Conservation (phyloP, 805 yeast species). For the Candida taoyuanica region DNA sequence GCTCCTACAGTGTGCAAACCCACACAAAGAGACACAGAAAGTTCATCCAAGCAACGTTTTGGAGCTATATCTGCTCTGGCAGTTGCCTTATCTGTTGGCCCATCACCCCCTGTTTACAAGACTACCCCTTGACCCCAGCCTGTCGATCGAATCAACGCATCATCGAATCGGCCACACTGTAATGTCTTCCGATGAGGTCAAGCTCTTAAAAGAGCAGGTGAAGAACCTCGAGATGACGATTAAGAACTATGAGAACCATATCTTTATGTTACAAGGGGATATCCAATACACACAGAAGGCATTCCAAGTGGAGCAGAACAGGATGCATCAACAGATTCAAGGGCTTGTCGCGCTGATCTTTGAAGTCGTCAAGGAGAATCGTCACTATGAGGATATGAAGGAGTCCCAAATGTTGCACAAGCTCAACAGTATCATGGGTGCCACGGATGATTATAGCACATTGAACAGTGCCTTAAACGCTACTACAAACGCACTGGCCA, state of each 20-base stretch:
- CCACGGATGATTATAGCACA: slow-evolving; percentile 18
- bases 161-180: slow-evolving; percentile 1
- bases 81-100: not conserved
- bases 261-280: slow-evolving; percentile 23
- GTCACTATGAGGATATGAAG: slow-evolving; percentile 23
- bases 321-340: slow-evolving; percentile 24
- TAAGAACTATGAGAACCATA: slow-evolving; percentile 23
- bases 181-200: slow-evolving; percentile 20
- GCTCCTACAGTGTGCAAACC: too few species aligned
- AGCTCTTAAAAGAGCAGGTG: slow-evolving; percentile 23
- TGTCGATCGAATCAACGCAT: not conserved
- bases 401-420: slow-evolving; percentile 22
- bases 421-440: slow-evolving; percentile 20
- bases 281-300: slow-evolving; percentile 23
- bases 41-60: too few species aligned
- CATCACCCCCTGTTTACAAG: not conserved
- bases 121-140: not conserved
- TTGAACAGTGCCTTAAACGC: slow-evolving; percentile 11
- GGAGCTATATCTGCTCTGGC: too few species aligned
- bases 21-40: too few species aligned
- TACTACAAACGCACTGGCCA: slow-evolving; percentile 9
- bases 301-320: slow-evolving; percentile 23
- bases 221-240: slow-evolving; percentile 23
- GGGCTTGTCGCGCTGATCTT: slow-evolving; percentile 21
- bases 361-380: slow-evolving; percentile 24